Base-by-base conservation (phyloP, 208 protist genomes). In the Crithidia mellificae region DNA sequence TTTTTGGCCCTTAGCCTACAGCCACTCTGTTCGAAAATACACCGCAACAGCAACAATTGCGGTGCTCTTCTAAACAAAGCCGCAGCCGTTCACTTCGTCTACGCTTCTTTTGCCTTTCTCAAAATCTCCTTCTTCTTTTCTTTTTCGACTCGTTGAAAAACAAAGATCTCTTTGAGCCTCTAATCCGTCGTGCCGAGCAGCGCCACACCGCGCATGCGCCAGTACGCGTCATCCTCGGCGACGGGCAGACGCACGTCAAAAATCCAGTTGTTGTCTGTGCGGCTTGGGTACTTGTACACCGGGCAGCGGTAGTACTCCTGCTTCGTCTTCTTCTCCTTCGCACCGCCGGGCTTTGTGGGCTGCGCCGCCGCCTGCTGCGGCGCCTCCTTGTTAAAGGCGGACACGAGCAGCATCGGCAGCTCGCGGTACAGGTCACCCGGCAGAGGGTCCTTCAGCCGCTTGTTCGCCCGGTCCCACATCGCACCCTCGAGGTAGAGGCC, bases 401-500 rank as follows among this genome's bases (percentile, higher is more conserved):
- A 94, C 51, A 99, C 90, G 50, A 97, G 87, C 47, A 99, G 78
- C 77, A 99, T 96, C 29, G 98, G 98, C 57, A 99, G 84, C 74
- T 92, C 85, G n/a, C 87, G 85, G 83, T 94, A 97, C 62, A 99
- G 83, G 53, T 98, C 92, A 65, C 98, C 98, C 0, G 98, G 93
- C 32, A 90, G 80, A n/a, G 94, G 90, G 63, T 98, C 95, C 80
- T 93, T 93, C 32, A 98, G 86, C 22, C 88, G 81, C 78, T 94
- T 90, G 84, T 98, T 94, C 22, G 54, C 72, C 78, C 95, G 97
- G 71, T 99, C 96, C 98, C 98, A 99, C 61, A 90, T 88, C 67
- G 95, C 96, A 19, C 98, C 98, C 69, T 99, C 98, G 32, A 99
- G 89, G 81, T 85, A 98, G 39, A 99, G 87, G 38, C 98, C 98